Base-by-base conservation (phyloP, 2,329 filamentous ascomycete species). In the Aspergillus ochraceus region DNA sequence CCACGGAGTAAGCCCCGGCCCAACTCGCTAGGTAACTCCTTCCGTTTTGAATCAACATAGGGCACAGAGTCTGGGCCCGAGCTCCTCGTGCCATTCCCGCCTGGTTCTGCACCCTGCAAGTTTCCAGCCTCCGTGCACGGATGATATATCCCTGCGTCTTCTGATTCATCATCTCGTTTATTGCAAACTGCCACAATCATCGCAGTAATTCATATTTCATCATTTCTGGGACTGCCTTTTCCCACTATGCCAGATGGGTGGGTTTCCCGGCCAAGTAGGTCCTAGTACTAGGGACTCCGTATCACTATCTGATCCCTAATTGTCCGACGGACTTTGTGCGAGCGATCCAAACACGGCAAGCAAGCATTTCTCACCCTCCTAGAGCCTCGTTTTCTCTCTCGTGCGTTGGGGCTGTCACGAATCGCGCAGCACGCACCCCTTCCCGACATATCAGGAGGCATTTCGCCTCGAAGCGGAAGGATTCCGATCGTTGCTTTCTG, bases 391-490 rank as follows among this genome's bases (percentile, higher is more conserved):
- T 39, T 39, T 12, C 36, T 17, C 19, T 11, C 22, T 19, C 19
- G 17, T 17, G 54, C 32, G 39, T 50, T 51, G 36, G 36, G 22
- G 49, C 49, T 29, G 49, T 4, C n/a, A 14, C 49, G 30, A 29
- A 51, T 9, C 11, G 36, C 36, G 14, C 36, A 14, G 36, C 29
- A 30, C 29, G 20, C 26, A 49, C 19, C 19, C 49, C 49, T 42
- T 39, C 14, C 52, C 12, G 19, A 45, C 36, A 45, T 54, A 54
- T 45, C 36, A 54, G 19, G 30, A 42, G 30, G 52, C n/a, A 19
- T 30, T 51, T 26, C 12, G 32, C 20, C 55, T 57, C 14, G 39
- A 30, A 39, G n/a, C 55, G 49, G 55, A 58, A 53, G 50, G 55
- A 49, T 58, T 58, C 55, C 55, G 55, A 53, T 19, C 39, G 29